Evolutionary conservation across 2,329 filamentous ascomycete species (phyloP).

Genomic region (Calonectria pseudoreteaudii): DNA sequence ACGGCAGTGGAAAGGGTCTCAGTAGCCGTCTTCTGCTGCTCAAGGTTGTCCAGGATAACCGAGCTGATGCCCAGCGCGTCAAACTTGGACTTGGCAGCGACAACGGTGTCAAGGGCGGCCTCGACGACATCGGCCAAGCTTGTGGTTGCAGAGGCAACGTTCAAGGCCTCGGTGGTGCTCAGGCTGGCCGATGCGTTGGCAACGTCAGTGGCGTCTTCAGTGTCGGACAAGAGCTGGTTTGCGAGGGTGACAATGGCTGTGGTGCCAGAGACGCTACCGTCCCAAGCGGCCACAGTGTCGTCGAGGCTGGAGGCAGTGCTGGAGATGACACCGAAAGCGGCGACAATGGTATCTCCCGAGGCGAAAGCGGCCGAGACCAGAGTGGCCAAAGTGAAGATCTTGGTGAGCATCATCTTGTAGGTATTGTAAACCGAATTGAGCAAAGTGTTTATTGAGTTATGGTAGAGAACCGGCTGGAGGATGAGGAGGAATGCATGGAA

Average conservation of each 20-base stretch:
- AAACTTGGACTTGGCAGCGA: conserved; percentile 11
- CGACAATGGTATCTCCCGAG: conserved; percentile 4
- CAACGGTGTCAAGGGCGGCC: neutral
- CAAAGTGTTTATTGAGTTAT: neutral
- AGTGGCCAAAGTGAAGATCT: conserved; percentile 5
- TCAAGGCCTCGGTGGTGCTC: neutral
- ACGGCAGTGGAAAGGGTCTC: neutral
- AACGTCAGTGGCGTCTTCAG: neutral
- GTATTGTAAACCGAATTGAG: neutral
- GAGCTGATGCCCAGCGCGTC: conserved; percentile 3
- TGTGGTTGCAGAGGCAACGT: conserved; percentile 2
- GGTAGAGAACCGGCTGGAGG: neutral
- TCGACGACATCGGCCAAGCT: neutral
- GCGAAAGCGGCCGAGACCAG: conserved; percentile 5
- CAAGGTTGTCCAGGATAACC: neutral
- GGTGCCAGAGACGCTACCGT: neutral
- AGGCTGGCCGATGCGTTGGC: neutral
- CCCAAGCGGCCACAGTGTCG: conserved; percentile 3
- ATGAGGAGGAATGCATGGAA: neutral
- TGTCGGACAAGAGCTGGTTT: conserved; percentile 1
- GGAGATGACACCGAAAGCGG: neutral
- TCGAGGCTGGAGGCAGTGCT: conserved; percentile 1
- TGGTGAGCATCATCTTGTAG: conserved; percentile 8
- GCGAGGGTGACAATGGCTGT: conserved; percentile 9
- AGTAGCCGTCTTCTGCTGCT: conserved; percentile 5